Conservation (phyloP, 495 filamentous ascomycete genomes). For the Immersiella caudata region DNA sequence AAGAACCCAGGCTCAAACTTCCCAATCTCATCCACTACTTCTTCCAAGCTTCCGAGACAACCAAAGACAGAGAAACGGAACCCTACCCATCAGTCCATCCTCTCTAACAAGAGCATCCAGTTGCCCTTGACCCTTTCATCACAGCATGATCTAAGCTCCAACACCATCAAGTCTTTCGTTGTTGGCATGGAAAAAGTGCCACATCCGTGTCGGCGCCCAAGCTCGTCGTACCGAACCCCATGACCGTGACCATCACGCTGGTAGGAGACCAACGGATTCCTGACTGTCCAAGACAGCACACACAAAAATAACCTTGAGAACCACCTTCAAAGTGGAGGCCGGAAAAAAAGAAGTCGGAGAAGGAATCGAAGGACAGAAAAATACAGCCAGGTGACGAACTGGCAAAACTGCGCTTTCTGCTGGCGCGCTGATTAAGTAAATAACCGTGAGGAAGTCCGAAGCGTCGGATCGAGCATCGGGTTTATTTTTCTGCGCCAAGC, state of each 20-base stretch:
- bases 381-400: slow-evolving; percentile 10
- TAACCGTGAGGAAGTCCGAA: slow-evolving; percentile 18
- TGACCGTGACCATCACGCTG: not conserved
- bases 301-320: not conserved
- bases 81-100: not conserved
- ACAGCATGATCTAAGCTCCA: not conserved
- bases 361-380: not conserved
- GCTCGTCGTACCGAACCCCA: too few relatives aligned
- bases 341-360: not conserved
- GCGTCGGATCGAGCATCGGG: slow-evolving; percentile 18
- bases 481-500: slow-evolving; percentile 26
- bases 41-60: not conserved
- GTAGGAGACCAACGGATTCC: not conserved
- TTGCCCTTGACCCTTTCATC: not conserved
- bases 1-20: not conserved
- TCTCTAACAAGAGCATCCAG: not conserved
- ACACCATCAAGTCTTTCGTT: not conserved
- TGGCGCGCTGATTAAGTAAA: slow-evolving; percentile 23
- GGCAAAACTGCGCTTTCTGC: slow-evolving; percentile 13
- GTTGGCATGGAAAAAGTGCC: not conserved
- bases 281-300: not conserved
- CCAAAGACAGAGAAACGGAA: not conserved
- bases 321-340: not conserved
- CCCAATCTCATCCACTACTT: not conserved
- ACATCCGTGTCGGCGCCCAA: too few relatives aligned